phyloP scores from a whole-genome alignment of 2,329 filamentous ascomycete species.

The Exophiala mesophila region DNA sequence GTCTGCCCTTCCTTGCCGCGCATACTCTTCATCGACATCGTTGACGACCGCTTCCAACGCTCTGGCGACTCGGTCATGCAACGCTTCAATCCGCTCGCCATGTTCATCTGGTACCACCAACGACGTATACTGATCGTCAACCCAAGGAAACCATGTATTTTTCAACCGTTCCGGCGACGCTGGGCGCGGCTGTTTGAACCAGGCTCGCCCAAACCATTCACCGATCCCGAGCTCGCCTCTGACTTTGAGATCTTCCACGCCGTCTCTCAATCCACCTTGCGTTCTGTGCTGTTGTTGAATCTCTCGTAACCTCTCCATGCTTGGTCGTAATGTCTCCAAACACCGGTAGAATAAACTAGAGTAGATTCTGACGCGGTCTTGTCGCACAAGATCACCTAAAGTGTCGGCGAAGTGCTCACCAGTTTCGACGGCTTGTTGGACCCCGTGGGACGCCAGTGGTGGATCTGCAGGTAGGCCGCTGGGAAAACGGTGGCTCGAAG shows the following conservation, averaged over 20 bases:
- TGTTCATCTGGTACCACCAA: constrained; percentile 65
- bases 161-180: constrained; percentile 60
- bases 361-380: constrained; percentile 55
- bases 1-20: constrained; percentile 40
- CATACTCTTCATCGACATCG: constrained; percentile 37
- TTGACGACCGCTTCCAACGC: constrained; percentile 39
- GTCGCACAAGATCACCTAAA: constrained; percentile 63
- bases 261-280: background rate
- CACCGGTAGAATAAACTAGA: constrained; percentile 83
- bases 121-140: constrained; percentile 46
- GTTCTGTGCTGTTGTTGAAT: constrained; percentile 6
- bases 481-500: constrained; percentile 66
- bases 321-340: constrained; percentile 74
- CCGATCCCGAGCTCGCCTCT: constrained; percentile 44
- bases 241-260: constrained; percentile 26
- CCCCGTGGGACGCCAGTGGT: constrained; percentile 78
- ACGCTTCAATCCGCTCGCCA: constrained; percentile 72
- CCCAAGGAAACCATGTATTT: constrained; percentile 59
- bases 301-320: constrained; percentile 39
- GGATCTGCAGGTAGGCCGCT: constrained; percentile 87
- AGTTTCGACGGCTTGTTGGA: constrained; percentile 75
- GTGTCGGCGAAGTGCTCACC: constrained; percentile 55
- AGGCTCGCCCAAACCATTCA: constrained; percentile 88
- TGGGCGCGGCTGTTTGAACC: constrained; percentile 78
- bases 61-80: constrained; percentile 74